Conservation (phyloP, 768 basidiomycete species). For the Pulveroboletus sp. region DNA sequence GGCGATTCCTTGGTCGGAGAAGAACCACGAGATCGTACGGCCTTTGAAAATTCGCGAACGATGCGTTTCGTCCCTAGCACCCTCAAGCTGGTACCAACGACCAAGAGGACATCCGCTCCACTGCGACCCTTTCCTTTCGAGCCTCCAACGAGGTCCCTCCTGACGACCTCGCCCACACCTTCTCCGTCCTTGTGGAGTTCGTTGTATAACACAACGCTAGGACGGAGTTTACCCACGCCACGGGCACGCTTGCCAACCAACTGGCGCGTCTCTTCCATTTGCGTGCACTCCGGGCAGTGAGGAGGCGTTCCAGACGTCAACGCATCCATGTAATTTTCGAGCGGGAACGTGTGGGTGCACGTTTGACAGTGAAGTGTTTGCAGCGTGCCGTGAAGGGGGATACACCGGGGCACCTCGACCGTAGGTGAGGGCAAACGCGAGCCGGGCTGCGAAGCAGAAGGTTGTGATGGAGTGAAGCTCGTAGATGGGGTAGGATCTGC, state of each 20-base stretch:
- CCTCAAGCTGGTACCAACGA: conserved; percentile 85
- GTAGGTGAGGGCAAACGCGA: conserved; percentile 50
- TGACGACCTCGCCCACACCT: conserved; percentile 79
- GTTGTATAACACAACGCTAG: conserved; percentile 88
- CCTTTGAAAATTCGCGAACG: conserved; percentile 83
- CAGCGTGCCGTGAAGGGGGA: conserved; percentile 87
- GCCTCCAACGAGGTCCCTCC: conserved; percentile 71
- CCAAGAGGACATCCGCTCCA: conserved; percentile 79
- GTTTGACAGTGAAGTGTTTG: conserved; percentile 75
- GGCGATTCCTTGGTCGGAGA: conserved; percentile 33
- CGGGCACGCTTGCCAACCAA: conserved; percentile 75
- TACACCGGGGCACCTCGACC: conserved; percentile 67
- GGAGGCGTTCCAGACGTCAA: conserved; percentile 63
- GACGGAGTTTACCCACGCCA: conserved; percentile 75
- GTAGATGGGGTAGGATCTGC: conserved; percentile 14
- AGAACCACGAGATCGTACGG: conserved; percentile 52
- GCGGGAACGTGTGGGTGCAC: conserved; percentile 70
- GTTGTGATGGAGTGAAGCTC: conserved; percentile 14
- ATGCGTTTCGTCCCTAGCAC: conserved; percentile 91
- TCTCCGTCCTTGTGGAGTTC: conserved; percentile 86
- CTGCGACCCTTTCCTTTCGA: conserved; percentile 63
- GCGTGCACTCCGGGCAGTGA: conserved; percentile 74
- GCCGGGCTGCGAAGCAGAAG: conserved; percentile 17
- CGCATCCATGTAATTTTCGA: conserved; percentile 56
- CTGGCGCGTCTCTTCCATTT: conserved; percentile 64